A percentile compares a stretch with the other conserved stretches of the same genome.
Evolutionary conservation across 2,329 filamentous ascomycete species (phyloP).

Genomic region (Canariomyces notabilis): DNA sequence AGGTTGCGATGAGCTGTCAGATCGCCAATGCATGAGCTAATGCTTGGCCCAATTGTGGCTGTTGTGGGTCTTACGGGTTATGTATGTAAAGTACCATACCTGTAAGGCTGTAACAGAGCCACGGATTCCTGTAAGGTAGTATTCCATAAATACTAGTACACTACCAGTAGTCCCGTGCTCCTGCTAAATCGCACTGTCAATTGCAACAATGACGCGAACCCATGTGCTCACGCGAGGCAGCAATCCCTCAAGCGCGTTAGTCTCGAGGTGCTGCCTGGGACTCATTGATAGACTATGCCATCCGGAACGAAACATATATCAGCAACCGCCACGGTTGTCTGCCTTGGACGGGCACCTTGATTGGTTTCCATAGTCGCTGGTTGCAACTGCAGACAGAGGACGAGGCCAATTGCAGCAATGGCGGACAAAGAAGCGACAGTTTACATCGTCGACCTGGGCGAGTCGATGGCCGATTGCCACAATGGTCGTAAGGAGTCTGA

Average conservation of each 20-base stretch:
- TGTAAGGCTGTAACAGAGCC: too few relatives aligned
- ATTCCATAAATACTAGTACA: too few relatives aligned
- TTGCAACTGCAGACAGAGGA: neutral
- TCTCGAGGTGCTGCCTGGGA: conserved; percentile 21
- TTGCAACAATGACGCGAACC: conserved; percentile 19
- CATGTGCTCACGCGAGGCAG: conserved; percentile 25
- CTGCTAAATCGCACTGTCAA: too few relatives aligned
- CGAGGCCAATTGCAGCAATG: conserved; percentile 49
- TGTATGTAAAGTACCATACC: too few relatives aligned
- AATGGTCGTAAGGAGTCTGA: conserved; percentile 71
- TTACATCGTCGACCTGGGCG: conserved; percentile 84
- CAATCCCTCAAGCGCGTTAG: conserved; percentile 7
- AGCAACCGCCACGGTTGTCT: neutral
- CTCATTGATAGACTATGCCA: neutral
- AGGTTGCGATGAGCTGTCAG: too few relatives aligned
- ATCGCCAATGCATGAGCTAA: too few relatives aligned
- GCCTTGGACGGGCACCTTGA: neutral
- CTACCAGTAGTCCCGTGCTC: too few relatives aligned
- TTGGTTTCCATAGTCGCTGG: neutral
- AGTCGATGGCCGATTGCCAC: conserved; percentile 71
- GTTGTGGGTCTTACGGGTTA: neutral
- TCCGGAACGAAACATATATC: neutral
- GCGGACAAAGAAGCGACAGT: conserved; percentile 89
- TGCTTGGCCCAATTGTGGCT: too few relatives aligned
- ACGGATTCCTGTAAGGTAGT: too few relatives aligned